Percentiles rank a stretch among this genome's conserved stretches.
Evolutionary conservation across 1,139 yeast genomes (phyloP).

Genomic region (Hansenula sp.): DNA sequence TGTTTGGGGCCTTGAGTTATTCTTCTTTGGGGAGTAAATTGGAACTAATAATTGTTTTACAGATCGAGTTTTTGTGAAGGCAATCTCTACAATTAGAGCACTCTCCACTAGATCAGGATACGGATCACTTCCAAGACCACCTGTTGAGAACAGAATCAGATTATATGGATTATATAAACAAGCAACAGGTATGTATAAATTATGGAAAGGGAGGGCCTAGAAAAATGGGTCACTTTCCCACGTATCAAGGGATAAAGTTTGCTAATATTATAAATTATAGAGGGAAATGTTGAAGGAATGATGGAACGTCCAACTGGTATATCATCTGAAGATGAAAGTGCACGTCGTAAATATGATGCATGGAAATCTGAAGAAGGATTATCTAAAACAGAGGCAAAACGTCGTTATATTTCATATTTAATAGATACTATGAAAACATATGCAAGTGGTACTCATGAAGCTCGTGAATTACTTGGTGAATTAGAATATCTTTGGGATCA

Average conservation of each 20-base stretch:
- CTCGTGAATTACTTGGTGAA: constrained; percentile 61
- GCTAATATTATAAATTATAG: no score
- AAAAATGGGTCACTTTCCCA: no score
- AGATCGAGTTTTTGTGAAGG: constrained; percentile 79
- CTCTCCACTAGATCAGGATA: constrained; percentile 65
- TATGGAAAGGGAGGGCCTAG: no score
- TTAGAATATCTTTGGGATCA: constrained; percentile 74
- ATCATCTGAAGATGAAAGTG: constrained; percentile 60
- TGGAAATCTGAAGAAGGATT: constrained; percentile 78
- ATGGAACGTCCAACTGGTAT: constrained; percentile 63
- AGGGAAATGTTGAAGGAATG: constrained; percentile 71
- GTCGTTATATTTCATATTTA: constrained; percentile 60
- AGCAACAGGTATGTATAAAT: constrained; percentile 42
- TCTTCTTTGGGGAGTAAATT: no score
- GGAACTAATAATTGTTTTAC: constrained; percentile 7
- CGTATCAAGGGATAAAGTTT: no score
- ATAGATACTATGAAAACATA: constrained; percentile 71
- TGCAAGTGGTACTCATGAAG: constrained; percentile 65
- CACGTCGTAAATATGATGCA: constrained; percentile 77
- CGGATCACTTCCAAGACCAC: constrained; percentile 76
- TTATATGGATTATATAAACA: constrained; percentile 83
- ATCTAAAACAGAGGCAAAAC: constrained; percentile 68
- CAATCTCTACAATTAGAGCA: constrained; percentile 73
- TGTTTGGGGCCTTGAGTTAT: no score
- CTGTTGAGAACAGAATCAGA: constrained; percentile 63